Conservation (phyloP, 2,329 filamentous ascomycete genomes). For the Neofusicoccum parvum region DNA sequence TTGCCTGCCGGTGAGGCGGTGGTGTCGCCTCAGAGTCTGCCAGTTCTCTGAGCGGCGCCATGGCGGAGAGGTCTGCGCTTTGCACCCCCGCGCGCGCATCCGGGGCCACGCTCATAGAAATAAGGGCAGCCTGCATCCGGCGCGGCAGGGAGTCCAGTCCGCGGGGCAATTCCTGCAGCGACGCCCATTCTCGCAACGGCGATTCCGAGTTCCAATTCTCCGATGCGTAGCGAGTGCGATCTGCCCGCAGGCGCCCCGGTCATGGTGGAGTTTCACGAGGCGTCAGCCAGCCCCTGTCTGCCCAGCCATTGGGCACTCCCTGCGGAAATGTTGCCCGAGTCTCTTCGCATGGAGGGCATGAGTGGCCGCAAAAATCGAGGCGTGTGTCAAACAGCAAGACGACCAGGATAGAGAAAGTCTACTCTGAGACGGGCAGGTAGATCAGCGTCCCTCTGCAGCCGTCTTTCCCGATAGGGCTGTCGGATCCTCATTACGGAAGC, state of each 20-base stretch:
- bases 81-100: background rate
- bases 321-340: background rate
- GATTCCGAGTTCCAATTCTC: background rate
- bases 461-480: conserved; percentile 8
- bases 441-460: conserved; percentile 9
- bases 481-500: background rate
- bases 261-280: background rate
- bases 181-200: background rate
- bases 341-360: no score
- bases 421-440: conserved; percentile 16
- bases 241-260: conserved; percentile 1
- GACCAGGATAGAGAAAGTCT: conserved; percentile 1
- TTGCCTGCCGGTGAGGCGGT: background rate
- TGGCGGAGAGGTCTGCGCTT: background rate
- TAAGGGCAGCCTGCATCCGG: background rate
- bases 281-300: conserved; percentile 2
- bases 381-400: background rate
- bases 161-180: background rate
- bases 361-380: background rate
- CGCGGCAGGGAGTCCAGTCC: background rate
- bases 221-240: background rate
- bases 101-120: no score
- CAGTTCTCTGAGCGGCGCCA: background rate
- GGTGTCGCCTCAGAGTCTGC: background rate
- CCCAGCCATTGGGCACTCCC: background rate